Conservation (phyloP, 306 rosid species). For the Cercis canadensis region DNA sequence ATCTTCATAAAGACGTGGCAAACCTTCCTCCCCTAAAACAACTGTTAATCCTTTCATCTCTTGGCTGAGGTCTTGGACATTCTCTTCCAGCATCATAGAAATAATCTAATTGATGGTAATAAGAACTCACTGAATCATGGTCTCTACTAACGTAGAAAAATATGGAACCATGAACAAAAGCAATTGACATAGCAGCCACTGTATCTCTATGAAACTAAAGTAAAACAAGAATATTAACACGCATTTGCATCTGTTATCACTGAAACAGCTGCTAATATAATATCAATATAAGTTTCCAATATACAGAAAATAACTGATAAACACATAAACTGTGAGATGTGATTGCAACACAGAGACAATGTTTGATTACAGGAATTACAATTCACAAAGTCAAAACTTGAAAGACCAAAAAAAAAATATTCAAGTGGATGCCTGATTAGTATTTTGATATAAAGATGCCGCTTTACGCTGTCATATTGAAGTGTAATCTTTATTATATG, state of each 20-base stretch:
- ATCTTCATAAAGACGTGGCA: slow-evolving; percentile 53
- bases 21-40: slow-evolving; percentile 49
- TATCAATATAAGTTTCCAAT: background rate
- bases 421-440: background rate
- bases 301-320: slow-evolving; percentile 4
- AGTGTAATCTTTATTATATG: too few species aligned
- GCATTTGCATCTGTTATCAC: slow-evolving; percentile 16
- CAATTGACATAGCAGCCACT: background rate
- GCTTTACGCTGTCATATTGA: background rate
- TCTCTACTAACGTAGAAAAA: slow-evolving; percentile 8
- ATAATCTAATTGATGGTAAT: slow-evolving; percentile 40
- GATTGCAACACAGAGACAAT: slow-evolving; percentile 11
- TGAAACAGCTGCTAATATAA: background rate
- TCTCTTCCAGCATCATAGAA: slow-evolving; percentile 45
- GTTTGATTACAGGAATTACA: slow-evolving; percentile 2
- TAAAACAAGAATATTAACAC: background rate
- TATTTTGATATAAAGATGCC: background rate
- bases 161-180: background rate
- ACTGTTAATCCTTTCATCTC: slow-evolving; percentile 35
- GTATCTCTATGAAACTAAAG: background rate
- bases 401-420: slow-evolving; percentile 9
- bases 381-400: background rate
- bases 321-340: background rate
- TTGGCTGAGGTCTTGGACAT: slow-evolving; percentile 29
- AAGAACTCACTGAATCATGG: slow-evolving; percentile 26